Percentiles rank a stretch among this genome's conserved stretches.
These are phyloP conservation scores for Myriosclerotinia curreyana DNA, from an alignment of 2,329 filamentous ascomycete genomes.

Conservation along the genomic window DNA sequence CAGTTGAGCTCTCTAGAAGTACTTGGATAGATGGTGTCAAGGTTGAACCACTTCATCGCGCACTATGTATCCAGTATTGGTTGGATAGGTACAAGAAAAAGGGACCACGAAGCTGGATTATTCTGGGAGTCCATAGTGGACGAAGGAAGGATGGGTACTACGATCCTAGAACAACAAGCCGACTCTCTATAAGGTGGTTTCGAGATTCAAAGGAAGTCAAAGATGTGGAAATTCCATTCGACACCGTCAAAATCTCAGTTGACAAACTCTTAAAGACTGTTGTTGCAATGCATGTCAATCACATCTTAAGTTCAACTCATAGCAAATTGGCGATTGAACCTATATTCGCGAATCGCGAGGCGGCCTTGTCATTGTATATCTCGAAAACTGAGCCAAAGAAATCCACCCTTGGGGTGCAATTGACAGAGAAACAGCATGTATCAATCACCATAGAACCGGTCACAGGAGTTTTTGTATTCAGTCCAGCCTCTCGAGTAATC, in stretches of 20 bases:
- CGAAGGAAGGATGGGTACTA: constrained; percentile 44
- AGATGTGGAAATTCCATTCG: constrained; percentile 63
- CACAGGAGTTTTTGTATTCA: constrained; percentile 71
- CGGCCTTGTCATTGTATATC: constrained; percentile 56
- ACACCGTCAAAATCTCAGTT: constrained; percentile 65
- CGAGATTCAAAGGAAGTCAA: constrained; percentile 73
- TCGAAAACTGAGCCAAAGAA: constrained; percentile 62
- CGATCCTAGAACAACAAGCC: constrained; percentile 50
- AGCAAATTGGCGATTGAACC: constrained; percentile 56
- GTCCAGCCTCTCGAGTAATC: constrained; percentile 58
- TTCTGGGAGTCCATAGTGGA: constrained; percentile 76
- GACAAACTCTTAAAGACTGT: constrained; percentile 71
- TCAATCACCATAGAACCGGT: constrained; percentile 70
- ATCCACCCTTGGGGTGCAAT: constrained; percentile 65
- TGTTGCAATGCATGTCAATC: constrained; percentile 70
- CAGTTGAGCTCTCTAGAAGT: constrained; percentile 61
- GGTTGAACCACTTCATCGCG: constrained; percentile 76
- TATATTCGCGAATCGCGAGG: constrained; percentile 59
- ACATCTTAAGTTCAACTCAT: constrained; percentile 67
- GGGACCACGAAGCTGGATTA: constrained; percentile 82
- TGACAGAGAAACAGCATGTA: constrained; percentile 61
- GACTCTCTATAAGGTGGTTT: constrained; percentile 73
- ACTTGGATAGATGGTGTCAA: constrained; percentile 77
- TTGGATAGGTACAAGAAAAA: constrained; percentile 53
- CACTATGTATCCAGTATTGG: constrained; percentile 91